A percentile compares a stretch with the other conserved stretches of the same genome.
phyloP scores from a whole-genome alignment of 345 rosid species.

The Hibiscus mutabilis region DNA sequence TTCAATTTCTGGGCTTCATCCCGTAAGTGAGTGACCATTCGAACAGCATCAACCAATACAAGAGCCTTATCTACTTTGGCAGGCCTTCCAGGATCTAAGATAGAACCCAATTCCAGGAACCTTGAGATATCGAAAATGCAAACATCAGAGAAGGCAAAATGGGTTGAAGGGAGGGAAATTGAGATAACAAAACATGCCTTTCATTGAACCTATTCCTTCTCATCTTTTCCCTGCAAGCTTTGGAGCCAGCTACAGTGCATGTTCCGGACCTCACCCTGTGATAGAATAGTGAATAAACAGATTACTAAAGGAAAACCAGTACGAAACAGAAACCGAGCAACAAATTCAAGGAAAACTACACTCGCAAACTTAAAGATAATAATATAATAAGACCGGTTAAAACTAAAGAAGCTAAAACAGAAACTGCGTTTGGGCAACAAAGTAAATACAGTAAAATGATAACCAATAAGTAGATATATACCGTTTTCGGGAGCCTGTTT shows the following conservation, averaged over 20 bases:
- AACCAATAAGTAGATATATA: background rate
- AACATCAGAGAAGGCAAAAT: constrained; percentile 3
- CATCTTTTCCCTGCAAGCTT: constrained; percentile 54
- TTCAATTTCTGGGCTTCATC: constrained; percentile 44
- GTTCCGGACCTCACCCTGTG: constrained; percentile 19
- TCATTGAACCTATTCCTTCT: constrained; percentile 52
- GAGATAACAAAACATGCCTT: constrained; percentile 26
- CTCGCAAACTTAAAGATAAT: background rate
- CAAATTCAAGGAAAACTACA: background rate
- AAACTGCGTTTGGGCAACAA: background rate
- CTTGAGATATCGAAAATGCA: constrained; percentile 19
- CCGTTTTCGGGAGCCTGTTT: background rate
- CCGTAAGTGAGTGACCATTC: constrained; percentile 43
- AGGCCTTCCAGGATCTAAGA: constrained; percentile 50
- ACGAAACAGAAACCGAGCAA: background rate
- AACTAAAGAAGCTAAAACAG: background rate
- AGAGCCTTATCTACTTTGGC: constrained; percentile 47
- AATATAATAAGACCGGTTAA: background rate
- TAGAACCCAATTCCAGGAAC: constrained; percentile 48
- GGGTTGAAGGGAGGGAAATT: background rate
- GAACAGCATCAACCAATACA: constrained; percentile 44
- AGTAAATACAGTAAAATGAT: background rate
- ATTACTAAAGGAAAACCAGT: background rate
- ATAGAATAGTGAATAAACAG: background rate
- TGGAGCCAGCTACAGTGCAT: constrained; percentile 35